phyloP scores from a whole-genome alignment of 176 grass and related monocot species.

The Triticum urartu region DNA sequence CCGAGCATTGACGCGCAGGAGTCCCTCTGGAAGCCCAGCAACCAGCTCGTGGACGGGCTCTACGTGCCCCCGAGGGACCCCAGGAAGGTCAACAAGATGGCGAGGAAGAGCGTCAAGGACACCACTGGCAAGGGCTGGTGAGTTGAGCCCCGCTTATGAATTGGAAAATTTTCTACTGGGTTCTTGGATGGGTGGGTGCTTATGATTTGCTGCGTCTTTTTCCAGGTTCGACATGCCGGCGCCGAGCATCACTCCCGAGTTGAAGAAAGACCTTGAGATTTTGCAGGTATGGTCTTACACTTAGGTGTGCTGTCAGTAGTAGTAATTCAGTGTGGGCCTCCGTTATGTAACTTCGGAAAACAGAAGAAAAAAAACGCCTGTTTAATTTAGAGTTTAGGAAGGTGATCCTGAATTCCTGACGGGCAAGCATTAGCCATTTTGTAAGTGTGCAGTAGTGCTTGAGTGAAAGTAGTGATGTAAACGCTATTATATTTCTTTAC shows the following conservation, averaged over 20 bases:
- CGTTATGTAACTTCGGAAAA: background rate
- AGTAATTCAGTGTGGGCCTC: background rate
- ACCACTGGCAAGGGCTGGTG: conserved; percentile 78
- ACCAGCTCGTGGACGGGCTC: conserved; percentile 69
- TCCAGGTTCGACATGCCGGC: conserved; percentile 96
- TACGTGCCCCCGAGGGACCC: conserved; percentile 83
- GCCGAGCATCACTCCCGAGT: conserved; percentile 71
- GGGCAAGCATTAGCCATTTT: background rate
- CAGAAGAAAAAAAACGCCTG: background rate
- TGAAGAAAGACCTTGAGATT: conserved; percentile 93
- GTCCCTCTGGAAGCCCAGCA: conserved; percentile 47
- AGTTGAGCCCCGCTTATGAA: background rate
- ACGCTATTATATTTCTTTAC: no score
- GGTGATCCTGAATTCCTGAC: background rate
- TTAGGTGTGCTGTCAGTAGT: background rate
- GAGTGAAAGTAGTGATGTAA: background rate
- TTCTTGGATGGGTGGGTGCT: background rate
- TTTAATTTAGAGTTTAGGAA: background rate
- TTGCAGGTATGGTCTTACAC: conserved; percentile 55
- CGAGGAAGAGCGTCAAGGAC: conserved; percentile 78
- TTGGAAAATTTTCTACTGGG: background rate
- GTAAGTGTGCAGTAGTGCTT: background rate
- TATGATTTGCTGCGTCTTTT: background rate
- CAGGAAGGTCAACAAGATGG: conserved; percentile 61
- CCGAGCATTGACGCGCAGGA: conserved; percentile 26